Evolutionary conservation across 306 rosid species (phyloP).

Genomic region (Trichosanthes truncata): DNA sequence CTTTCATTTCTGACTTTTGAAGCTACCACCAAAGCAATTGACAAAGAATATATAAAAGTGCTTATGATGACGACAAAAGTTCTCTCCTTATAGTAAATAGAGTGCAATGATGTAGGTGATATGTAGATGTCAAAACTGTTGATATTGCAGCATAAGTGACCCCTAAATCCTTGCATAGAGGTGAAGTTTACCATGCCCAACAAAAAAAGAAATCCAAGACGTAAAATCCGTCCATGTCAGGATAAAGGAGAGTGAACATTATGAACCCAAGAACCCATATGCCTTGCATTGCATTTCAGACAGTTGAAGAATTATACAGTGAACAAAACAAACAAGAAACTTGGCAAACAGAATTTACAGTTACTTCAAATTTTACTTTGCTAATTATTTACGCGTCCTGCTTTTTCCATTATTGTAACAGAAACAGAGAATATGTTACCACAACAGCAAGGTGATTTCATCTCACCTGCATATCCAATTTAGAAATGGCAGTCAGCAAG

Average conservation of each 20-base stretch:
- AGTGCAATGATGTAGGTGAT: not conserved
- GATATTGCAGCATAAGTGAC: not conserved
- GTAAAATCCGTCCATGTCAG: not conserved
- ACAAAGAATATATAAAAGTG: not conserved
- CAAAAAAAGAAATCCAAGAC: not conserved
- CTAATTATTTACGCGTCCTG: not conserved
- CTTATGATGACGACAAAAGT: not conserved
- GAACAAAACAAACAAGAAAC: constrained; percentile 8
- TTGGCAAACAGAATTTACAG: not conserved
- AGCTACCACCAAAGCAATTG: not conserved
- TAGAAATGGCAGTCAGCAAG: not conserved
- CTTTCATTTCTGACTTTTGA: not conserved
- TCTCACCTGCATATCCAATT: constrained; percentile 4
- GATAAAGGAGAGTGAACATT: not conserved
- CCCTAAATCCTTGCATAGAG: not conserved
- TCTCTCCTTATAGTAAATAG: not conserved
- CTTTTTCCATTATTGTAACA: not conserved
- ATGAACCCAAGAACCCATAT: not conserved
- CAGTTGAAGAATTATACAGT: not conserved
- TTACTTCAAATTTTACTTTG: not conserved
- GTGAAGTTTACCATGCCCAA: not conserved
- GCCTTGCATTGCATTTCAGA: constrained; percentile 1
- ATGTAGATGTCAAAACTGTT: not conserved
- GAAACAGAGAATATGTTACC: constrained; percentile 1
- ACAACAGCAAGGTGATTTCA: not conserved